These are phyloP conservation scores for Talaromyces sp. DNA, from an alignment of 2,329 filamentous ascomycete genomes.

Conservation along the genomic window DNA sequence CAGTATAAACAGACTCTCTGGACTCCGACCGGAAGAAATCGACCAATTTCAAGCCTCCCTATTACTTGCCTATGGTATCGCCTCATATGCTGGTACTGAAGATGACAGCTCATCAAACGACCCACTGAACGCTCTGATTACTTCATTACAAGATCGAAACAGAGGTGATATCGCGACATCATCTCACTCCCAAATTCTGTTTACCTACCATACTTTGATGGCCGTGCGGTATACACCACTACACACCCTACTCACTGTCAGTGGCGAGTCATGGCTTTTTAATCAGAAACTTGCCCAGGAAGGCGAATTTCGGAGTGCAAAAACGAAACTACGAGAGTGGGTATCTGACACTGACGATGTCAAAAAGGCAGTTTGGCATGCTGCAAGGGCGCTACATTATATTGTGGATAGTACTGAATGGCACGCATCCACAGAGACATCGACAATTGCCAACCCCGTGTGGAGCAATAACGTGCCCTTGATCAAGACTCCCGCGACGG, in stretches of 20 bases:
- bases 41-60: slow-evolving; percentile 26
- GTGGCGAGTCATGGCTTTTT: slow-evolving; percentile 36
- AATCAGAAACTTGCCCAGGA: slow-evolving; percentile 33
- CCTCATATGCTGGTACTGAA: slow-evolving; percentile 11
- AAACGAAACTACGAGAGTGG: slow-evolving; percentile 29
- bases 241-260: slow-evolving; percentile 31
- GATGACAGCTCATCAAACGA: slow-evolving; percentile 15
- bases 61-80: slow-evolving; percentile 23
- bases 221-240: slow-evolving; percentile 31
- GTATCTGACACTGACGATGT: slow-evolving; percentile 25
- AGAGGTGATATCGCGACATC: not conserved
- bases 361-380: slow-evolving; percentile 33
- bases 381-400: slow-evolving; percentile 23
- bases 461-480: slow-evolving; percentile 5
- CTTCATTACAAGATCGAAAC: slow-evolving; percentile 12
- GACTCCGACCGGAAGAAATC: slow-evolving; percentile 11
- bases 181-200: slow-evolving; percentile 19
- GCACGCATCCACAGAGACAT: not conserved
- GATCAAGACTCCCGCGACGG: not conserved
- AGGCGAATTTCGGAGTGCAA: slow-evolving; percentile 30
- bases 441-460: not conserved
- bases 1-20: slow-evolving; percentile 14
- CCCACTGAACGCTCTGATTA: slow-evolving; percentile 17
- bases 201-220: slow-evolving; percentile 31
- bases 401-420: slow-evolving; percentile 13